Base-by-base conservation (phyloP, 768 basidiomycete species). In the Russula abietina region DNA sequence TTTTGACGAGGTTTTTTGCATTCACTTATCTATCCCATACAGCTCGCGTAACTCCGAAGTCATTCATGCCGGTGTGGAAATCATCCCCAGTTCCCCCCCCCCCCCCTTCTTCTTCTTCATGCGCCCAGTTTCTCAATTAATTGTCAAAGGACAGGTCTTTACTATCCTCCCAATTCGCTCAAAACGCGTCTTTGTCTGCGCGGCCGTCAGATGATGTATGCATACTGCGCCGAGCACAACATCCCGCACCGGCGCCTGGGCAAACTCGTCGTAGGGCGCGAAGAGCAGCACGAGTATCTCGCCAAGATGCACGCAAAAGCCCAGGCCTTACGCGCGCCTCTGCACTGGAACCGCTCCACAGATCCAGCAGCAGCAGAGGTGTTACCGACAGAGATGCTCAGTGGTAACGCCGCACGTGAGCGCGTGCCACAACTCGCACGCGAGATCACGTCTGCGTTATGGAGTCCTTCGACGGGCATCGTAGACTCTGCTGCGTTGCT, bases 11-110 rank as follows among this genome's bases (percentile, higher is more conserved):
- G 46, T 49, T 3, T 8, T 3, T 38, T 45, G 43, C n/a, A n/a
- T 22, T 26, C 12, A 49, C 26, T 2, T 30, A 39, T 41, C 48
- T 26, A 36, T 55, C 53, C 94, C 33, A 4, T 1, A 33, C 33
- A 39, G 93, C 72, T 93, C 91, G 45, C 84, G 95, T 17, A 97
- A 96, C 72, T 95, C 93, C 0, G 95, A 97, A 70, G 95, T 98
- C 26, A 89, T 98, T 30, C 95, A 98, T 75, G 87, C 91, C 64
- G 93, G 90, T 85, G 70, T 48, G 71, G 64, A 58, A 26, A 36
- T 6, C 0, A 36, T 6, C 0, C 12, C 39, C 51, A 32, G 52
- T 46, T 12, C 32, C 9, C 36, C 41, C 52, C 8, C 28, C 54
- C 28, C 5, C 28, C 28, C 28, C 28, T 30, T 5, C 28, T n/a